Evolutionary conservation across 441 rosid genomes (phyloP), one percentile per base, ranked within the genome.

Genomic region (Biscutella auriculata): DNA sequence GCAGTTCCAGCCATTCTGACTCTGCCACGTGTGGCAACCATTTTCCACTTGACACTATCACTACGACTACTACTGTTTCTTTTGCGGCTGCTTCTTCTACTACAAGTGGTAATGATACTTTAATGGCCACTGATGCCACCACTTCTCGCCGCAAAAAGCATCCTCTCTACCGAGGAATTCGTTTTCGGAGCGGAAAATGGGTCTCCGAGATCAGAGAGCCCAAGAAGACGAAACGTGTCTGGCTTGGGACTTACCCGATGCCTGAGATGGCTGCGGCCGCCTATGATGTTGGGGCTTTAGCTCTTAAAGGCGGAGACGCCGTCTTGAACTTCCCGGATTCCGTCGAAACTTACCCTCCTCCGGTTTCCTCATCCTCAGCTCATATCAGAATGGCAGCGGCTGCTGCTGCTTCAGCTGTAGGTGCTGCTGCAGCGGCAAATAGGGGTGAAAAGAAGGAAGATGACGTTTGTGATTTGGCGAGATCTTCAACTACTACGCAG

Each of bases 151-250:
- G 69, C 72, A 30, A 76, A 30, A 80, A 64, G 40, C 85, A 75
- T 66, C 79, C 82, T 7, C 21, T 65, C 49, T 85, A 74, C 53
- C 77, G 86, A 0, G 95, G 97, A 47, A 87, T 87, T 58, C 77
- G 97, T 11, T 65, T 64, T 63, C 82, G 97, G 63, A 69, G 89
- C 13, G 87, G 80, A 0, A 90, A 90, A 66, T 90, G 97, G 95
- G 95, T 90, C 25, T 83, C 94, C 0, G 97, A 90, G 68, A 77
- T 90, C 71, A 78, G 95, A 52, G 94, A 90, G 66, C 97, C 97
- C 0, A 80, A 92, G 43, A 90, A 84, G 63, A 80, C 83, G 0
- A 81, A 79, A 6, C 88, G 97, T 7, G 87, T 90, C 39, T 90
- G 97, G 97, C 94, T 90, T 0, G 97, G 97, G 1, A 90, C 95